A percentile compares a stretch with the other conserved stretches of the same genome.
These are phyloP conservation scores for Talaromyces liani DNA, from an alignment of 495 filamentous ascomycete species.

Conservation along the genomic window DNA sequence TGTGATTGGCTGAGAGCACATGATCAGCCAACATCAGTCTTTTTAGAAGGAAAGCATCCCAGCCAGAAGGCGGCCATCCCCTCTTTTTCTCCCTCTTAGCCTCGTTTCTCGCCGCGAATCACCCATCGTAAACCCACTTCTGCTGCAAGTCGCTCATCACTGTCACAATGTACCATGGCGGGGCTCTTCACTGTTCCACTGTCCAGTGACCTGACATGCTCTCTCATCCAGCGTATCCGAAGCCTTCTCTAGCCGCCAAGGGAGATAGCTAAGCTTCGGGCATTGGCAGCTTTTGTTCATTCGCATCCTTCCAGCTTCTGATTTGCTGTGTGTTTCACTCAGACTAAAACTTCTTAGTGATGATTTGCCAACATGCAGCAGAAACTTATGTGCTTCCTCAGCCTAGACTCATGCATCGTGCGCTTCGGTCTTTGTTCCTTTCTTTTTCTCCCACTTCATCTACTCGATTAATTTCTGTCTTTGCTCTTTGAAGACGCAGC, in stretches of 20 bases:
- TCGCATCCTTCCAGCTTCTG: slow-evolving; percentile 1
- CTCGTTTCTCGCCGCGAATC: not conserved
- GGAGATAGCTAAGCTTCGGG: not conserved
- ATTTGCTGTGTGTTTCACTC: not conserved
- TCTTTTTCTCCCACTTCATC: not conserved
- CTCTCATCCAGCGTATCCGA: slow-evolving; percentile 2
- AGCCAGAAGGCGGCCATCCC: no score
- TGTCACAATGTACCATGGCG: slow-evolving; percentile 8
- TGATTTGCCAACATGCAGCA: not conserved
- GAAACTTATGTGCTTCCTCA: not conserved
- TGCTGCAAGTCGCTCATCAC: slow-evolving; percentile 17
- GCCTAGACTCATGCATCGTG: not conserved
- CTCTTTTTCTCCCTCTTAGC: not conserved
- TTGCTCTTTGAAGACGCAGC: not conserved
- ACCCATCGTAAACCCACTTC: slow-evolving; percentile 6
- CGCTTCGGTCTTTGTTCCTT: not conserved
- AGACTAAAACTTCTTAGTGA: not conserved
- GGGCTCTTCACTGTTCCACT: not conserved
- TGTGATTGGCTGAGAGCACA: not conserved
- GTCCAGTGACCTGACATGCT: not conserved
- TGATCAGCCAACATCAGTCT: not conserved
- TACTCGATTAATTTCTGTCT: not conserved
- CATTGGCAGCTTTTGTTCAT: not conserved
- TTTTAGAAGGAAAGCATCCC: not conserved
- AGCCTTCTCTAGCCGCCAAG: slow-evolving; percentile 1